Percentiles rank a stretch among this genome's conserved stretches.
Conservation (phyloP, 176 grass and related monocot species). For the Leersia perrieri region DNA sequence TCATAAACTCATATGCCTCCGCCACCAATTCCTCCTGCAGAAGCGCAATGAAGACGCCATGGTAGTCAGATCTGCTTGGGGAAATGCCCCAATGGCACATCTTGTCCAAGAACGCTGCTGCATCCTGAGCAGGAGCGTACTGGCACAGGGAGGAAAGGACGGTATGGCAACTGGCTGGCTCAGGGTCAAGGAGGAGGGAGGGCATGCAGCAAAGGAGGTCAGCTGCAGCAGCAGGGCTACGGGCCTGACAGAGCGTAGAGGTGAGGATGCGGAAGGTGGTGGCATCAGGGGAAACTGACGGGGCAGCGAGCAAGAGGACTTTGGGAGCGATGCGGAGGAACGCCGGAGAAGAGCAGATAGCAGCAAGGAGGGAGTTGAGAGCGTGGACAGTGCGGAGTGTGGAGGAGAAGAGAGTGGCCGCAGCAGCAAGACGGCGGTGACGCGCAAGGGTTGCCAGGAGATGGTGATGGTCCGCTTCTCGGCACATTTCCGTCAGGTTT, state of each 20-base stretch:
- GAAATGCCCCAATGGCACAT: slow-evolving; percentile 52
- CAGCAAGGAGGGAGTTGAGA: slow-evolving; percentile 31
- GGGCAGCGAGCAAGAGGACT: slow-evolving; percentile 32
- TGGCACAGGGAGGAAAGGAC: slow-evolving; percentile 34
- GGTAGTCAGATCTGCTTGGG: slow-evolving; percentile 22
- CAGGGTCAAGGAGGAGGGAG: slow-evolving; percentile 26
- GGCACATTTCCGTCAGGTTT: not conserved
- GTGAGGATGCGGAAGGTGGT: slow-evolving; percentile 37
- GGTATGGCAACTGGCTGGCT: not conserved
- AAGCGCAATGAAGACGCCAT: slow-evolving; percentile 33
- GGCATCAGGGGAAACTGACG: not conserved
- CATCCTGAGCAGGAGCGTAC: not conserved
- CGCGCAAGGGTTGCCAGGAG: slow-evolving; percentile 21
- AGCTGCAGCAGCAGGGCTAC: slow-evolving; percentile 3
- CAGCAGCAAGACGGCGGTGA: slow-evolving; percentile 27
- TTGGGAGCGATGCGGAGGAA: slow-evolving; percentile 2
- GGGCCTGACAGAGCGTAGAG: slow-evolving; percentile 31
- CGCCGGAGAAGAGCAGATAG: not conserved
- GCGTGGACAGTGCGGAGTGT: slow-evolving; percentile 2
- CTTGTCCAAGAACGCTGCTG: slow-evolving; percentile 44
- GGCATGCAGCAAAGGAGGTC: slow-evolving; percentile 39
- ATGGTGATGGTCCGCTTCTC: not conserved
- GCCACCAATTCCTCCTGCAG: slow-evolving; percentile 35
- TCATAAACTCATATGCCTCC: slow-evolving; percentile 52
- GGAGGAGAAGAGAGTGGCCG: slow-evolving; percentile 21